Evolutionary conservation across 2,329 filamentous ascomycete genomes (phyloP).

Genomic region (Metarhizium guizhouense): DNA sequence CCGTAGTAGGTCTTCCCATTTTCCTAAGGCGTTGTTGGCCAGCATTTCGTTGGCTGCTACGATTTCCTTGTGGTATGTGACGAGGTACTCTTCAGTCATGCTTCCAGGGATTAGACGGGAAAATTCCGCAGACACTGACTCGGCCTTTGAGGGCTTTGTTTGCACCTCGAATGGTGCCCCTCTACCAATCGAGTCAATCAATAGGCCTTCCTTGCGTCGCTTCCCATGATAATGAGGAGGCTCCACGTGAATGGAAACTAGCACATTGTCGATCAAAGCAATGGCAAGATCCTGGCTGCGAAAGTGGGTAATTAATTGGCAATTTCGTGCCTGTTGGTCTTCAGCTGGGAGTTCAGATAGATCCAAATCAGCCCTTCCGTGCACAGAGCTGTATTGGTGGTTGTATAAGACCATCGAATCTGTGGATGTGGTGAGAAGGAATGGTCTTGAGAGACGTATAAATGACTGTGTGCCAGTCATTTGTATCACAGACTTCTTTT

Average conservation of each 20-base stretch:
- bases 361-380: constrained; percentile 38
- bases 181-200: constrained; percentile 67
- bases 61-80: constrained; percentile 34
- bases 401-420: constrained; percentile 56
- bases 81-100: constrained; percentile 39
- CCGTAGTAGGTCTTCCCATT: constrained; percentile 42
- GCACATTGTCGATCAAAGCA: constrained; percentile 51
- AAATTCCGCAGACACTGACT: constrained; percentile 23
- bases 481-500: constrained; percentile 44
- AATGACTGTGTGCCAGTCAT: constrained; percentile 50
- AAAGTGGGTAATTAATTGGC: constrained; percentile 51
- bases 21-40: constrained; percentile 32
- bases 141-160: constrained; percentile 22
- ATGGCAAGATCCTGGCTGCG: constrained; percentile 58
- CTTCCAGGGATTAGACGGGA: constrained; percentile 36
- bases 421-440: constrained; percentile 52
- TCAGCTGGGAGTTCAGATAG: constrained; percentile 30
- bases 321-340: constrained; percentile 24
- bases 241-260: constrained; percentile 63
- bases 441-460: constrained; percentile 55
- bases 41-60: constrained; percentile 40
- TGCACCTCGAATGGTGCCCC: constrained; percentile 36
- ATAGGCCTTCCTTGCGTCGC: constrained; percentile 50
- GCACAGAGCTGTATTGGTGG: constrained; percentile 56
- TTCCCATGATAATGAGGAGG: constrained; percentile 46